Base-by-base conservation (phyloP, 169 alveolate genomes). In the Plasmodium coatneyi region DNA sequence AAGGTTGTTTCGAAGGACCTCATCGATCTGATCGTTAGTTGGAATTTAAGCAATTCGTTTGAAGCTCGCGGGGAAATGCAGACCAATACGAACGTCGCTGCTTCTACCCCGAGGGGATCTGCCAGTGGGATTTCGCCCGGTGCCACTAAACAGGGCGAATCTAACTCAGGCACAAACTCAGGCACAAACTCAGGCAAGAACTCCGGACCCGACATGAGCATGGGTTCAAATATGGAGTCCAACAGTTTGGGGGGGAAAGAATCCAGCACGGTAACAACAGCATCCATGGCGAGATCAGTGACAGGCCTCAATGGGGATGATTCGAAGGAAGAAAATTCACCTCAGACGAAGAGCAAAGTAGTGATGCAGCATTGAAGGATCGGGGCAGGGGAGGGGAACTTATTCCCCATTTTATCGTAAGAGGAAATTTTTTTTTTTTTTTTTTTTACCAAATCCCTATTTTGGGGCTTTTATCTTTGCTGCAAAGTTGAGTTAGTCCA, bases 1-100 rank as follows among this genome's bases (percentile, higher is more conserved):
- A 91, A 91, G 82, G 84, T 91, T 43, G 81, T 91, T 36, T 70
- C 95, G 54, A 91, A 80, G 43, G 95, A 91, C 9, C 74, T 91
- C n/a, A 81, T 91, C 14, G 80, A 91, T 82, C 71, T 91, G 19
- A 91, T 91, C 14, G 84, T 82, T 30, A 71, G 43, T 32, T 91
- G 95, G 95, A 41, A 91, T 25, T 25, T 91, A n/a, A 81, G 95
- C 43, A 91, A 91, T 71, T 66, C 92, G 1, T 28, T 91, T 66
- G 84, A 91, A 28, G 4, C 22, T 14, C 49, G 12, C 16, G 49
- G 82, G 70, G 28, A 66, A 14, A 46, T 32, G 41, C 30, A 54
- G 30, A 39, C 32, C n/a, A 78, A 54, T 7, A 71, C 2, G 34
- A 41, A 43, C 74, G 74, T 36, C 28, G 12, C 34, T 30, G 74